These are phyloP conservation scores for Eimeria falciformis DNA, from an alignment of 169 alveolate species.

Conservation along the genomic window DNA sequence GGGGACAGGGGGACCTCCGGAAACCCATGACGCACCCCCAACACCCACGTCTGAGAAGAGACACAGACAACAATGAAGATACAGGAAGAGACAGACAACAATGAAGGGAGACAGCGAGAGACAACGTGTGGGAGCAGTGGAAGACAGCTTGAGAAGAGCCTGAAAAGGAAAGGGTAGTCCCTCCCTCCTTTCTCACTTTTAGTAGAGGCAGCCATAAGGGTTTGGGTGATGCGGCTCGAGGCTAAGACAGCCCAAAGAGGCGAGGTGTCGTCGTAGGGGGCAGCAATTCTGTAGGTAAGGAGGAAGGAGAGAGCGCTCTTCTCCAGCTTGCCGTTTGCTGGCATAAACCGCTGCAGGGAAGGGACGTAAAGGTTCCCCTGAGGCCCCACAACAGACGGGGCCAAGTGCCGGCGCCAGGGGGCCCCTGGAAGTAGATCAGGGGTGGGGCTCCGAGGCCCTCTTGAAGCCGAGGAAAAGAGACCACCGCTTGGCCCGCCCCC, in stretches of 20 bases:
- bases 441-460: neutral
- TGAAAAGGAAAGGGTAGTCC: too few relatives aligned
- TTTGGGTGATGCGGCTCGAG: neutral
- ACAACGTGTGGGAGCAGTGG: too few relatives aligned
- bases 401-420: slow-evolving; percentile 32
- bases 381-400: neutral
- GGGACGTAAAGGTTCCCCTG: slow-evolving; percentile 2
- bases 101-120: too few relatives aligned
- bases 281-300: slow-evolving; percentile 37
- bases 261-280: slow-evolving; percentile 65
- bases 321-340: slow-evolving; percentile 54
- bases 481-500: neutral
- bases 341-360: slow-evolving; percentile 19
- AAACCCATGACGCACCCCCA: neutral
- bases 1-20: neutral
- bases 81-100: too few relatives aligned
- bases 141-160: too few relatives aligned
- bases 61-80: too few relatives aligned
- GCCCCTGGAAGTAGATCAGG: neutral
- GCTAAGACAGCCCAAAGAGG: slow-evolving; percentile 71
- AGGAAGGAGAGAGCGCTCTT: slow-evolving; percentile 58
- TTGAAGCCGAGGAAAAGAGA: neutral
- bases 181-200: neutral
- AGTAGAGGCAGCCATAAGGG: slow-evolving; percentile 22
- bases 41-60: neutral